Base-by-base conservation (phyloP, 2,329 filamentous ascomycete species). In the Aspergillus fijiensis region DNA sequence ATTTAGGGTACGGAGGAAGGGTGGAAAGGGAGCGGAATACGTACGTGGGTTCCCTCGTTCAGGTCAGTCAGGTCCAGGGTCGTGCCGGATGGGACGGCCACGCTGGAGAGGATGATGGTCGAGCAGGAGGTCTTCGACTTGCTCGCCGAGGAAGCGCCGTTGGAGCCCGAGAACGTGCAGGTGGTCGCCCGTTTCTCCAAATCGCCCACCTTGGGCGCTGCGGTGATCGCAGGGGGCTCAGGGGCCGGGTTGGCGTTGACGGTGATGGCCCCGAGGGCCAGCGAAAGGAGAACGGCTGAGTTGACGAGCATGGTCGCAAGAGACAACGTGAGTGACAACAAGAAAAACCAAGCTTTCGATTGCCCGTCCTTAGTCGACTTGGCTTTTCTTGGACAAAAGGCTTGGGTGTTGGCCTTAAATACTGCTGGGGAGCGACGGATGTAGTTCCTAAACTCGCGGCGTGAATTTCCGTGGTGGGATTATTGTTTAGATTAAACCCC, bases 41-140 rank as follows among this genome's bases (percentile, higher is more conserved):
- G 49, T 68, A 79, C 80, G 59, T 73, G 79, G 11, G 84, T 85
- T 63, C 81, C 82, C 19, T 74, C 69, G 25, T 55, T 48, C 25
- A 55, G 27, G 53, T 55, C 53, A 25, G 47, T 49, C 27, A 69
- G 57, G 31, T 62, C 23, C 63, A 53, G 59, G n/a, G 42, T 55
- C 53, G 47, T 31, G 14, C 53, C 53, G 2, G 53, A 45, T 21
- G 53, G 53, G 53, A 55, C 53, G 19, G 53, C 48, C 27, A 55
- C 48, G 27, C 48, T 47, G 42, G 47, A 48, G n/a, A 55, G 53
- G 27, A 55, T 47, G 53, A 55, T 55, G 27, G 27, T 31, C 11
- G 53, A 49, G 42, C 53, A 55, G 21, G 53, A 55, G 25, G 42
- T 49, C 42, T 55, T 55, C n/a, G 42, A 48, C 53, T 55, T 47